Base-by-base conservation (phyloP, 2,329 filamentous ascomycete species). In the Fusarium coicis region DNA sequence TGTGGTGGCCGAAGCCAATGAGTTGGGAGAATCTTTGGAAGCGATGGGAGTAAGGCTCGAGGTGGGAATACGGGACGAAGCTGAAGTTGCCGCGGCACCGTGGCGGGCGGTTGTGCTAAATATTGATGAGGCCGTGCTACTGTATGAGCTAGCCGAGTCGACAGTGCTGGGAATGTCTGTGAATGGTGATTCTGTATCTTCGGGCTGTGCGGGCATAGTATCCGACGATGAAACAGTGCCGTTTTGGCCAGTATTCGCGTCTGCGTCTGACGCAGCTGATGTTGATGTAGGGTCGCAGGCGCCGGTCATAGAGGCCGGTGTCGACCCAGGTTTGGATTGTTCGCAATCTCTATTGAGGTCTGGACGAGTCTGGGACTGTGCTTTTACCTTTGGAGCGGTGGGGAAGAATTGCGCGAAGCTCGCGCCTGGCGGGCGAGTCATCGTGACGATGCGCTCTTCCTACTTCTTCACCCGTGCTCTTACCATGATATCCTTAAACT, bases 351-450 rank as follows among this genome's bases (percentile, higher is more conserved):
- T 76, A 37, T 81, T 79, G 65, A 78, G 78, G 58, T 81, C 81
- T 71, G 74, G 75, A 46, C 76, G 76, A 70, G 63, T 73, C 74
- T 81, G 82, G 73, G 79, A 78, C 78, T 83, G 82, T 58, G 83
- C 83, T 81, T 84, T 90, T 85, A 87, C 86, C 81, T 87, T 91
- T 76, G 93, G 93, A 80, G 93, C 93, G 81, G 92, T 90, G 77
- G 93, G 93, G 84, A 95, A 95, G 88, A 94, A 96, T 85, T 95
- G 91, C 85, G 92, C 93, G 88, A 95, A 95, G 85, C 92, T 91
- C 86, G 92, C 92, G 83, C 87, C 86, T 79, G 91, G 88, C 82
- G 92, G 90, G 87, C 93, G 93, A 90, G 93, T 93, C 92, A 93
- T 93, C 85, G 85, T 91, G 87, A 84, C 80, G 81, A 82, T 83